Evolutionary conservation across 75 land plant species (phyloP), one percentile per base, ranked within the genome.

Genomic region (Selaginella tamariscina): DNA sequence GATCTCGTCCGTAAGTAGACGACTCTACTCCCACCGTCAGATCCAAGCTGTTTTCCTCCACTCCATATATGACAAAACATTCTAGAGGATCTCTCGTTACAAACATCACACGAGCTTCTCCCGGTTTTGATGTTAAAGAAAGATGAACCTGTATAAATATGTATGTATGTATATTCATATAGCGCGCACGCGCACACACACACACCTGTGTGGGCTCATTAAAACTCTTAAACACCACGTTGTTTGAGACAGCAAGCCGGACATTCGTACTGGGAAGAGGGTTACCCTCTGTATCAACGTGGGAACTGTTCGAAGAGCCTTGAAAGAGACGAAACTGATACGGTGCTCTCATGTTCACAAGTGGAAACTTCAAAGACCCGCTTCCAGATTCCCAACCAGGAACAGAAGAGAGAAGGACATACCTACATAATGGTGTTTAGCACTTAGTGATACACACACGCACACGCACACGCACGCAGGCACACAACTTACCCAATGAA

Each of bases 101-200:
- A 30, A 85, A 91, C 86, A 85, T 79, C 55, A 85, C 93, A 64
- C 86, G 64, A 86, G 88, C 85, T 80, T 88, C 88, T 2, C 76
- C 83, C 2, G 63, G 78, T 67, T 56, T 24, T 0, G 75, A 83
- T 31, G 89, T 84, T 32, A 64, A 80, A 33, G 93, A 74, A 65
- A 91, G 64, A 39, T 88, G 96, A 56, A 91, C 32, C 74, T 90
- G 96, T n/a, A n/a, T n/a, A n/a, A n/a, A n/a, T n/a, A n/a, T n/a
- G n/a, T n/a, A n/a, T n/a, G n/a, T n/a, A n/a, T n/a, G n/a, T n/a
- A n/a, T n/a, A n/a, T n/a, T n/a, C n/a, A n/a, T n/a, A n/a, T n/a
- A n/a, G n/a, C n/a, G n/a, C n/a, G n/a, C n/a, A n/a, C n/a, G n/a
- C n/a, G n/a, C n/a, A n/a, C n/a, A n/a, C n/a, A n/a, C n/a, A n/a